phyloP scores from a whole-genome alignment of 495 filamentous ascomycete species.

The Hypoxylon rickii region DNA sequence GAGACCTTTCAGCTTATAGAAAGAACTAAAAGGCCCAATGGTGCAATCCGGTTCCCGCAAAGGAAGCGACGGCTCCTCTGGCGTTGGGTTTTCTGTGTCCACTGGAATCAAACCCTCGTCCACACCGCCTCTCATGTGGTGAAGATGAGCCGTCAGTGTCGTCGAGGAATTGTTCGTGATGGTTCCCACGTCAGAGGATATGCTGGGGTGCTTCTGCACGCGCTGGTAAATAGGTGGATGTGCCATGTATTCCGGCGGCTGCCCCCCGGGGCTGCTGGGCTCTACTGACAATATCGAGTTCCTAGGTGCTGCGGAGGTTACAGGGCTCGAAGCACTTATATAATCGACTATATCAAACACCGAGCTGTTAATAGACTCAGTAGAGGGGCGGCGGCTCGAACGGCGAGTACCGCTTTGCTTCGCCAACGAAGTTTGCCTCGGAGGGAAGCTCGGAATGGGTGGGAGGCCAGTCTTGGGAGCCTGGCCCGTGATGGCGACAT shows the following conservation, averaged over 20 bases:
- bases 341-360: constrained; percentile 39
- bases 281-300: constrained; percentile 19
- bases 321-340: constrained; percentile 19
- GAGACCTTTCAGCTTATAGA: constrained; percentile 48
- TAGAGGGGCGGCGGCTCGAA: constrained; percentile 31
- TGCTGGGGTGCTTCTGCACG: constrained; percentile 16
- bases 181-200: constrained; percentile 24
- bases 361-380: constrained; percentile 41
- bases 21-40: constrained; percentile 43
- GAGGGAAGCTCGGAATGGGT: constrained; percentile 22
- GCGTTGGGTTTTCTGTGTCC: constrained; percentile 25
- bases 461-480: constrained; percentile 17
- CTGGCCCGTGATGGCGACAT: constrained; percentile 20
- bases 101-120: constrained; percentile 45
- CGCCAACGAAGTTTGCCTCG: constrained; percentile 33
- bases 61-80: constrained; percentile 17
- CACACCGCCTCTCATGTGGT: constrained; percentile 1
- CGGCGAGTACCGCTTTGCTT: constrained; percentile 25
- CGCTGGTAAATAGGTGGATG: constrained; percentile 34
- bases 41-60: constrained; percentile 37
- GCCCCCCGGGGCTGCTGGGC: constrained; percentile 14
- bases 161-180: constrained; percentile 25
- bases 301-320: constrained; percentile 2
- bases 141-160: constrained; percentile 13
- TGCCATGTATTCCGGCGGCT: constrained; percentile 29